Conservation (phyloP, 148 eudicot species). For the Suaeda aralocaspica region DNA sequence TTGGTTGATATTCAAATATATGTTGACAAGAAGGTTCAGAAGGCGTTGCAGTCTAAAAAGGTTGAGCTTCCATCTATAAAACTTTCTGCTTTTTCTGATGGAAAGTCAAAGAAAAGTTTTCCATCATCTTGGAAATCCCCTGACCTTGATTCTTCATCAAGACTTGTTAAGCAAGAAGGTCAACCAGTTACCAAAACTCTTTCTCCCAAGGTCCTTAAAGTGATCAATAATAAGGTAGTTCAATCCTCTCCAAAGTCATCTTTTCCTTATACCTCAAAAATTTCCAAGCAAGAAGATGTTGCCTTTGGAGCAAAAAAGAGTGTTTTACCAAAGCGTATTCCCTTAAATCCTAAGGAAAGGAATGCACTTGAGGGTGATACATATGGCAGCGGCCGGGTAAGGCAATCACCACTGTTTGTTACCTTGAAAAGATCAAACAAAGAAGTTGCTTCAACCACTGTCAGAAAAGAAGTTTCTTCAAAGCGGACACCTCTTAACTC, state of each 20-base stretch:
- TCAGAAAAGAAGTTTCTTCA: slow-evolving; percentile 18
- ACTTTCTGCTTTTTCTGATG: slow-evolving; percentile 8
- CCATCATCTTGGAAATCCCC: slow-evolving; percentile 21
- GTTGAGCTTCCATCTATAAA: slow-evolving; percentile 24
- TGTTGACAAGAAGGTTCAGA: slow-evolving; percentile 35
- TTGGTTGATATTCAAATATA: slow-evolving; percentile 25
- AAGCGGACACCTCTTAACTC: slow-evolving; percentile 20
- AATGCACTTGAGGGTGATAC: slow-evolving; percentile 20
- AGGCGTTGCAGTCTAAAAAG: slow-evolving; percentile 23
- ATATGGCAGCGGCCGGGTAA: slow-evolving; percentile 14
- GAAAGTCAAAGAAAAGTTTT: slow-evolving; percentile 1
- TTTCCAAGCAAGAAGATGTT: slow-evolving; percentile 28
- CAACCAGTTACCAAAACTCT: slow-evolving; percentile 15
- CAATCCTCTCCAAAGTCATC: slow-evolving; percentile 17
- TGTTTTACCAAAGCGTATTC: slow-evolving; percentile 19
- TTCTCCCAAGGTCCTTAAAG: slow-evolving; percentile 17
- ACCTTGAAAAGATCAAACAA: slow-evolving; percentile 25
- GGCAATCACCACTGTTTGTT: slow-evolving; percentile 12
- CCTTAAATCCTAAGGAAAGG: slow-evolving; percentile 25
- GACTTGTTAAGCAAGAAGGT: slow-evolving; percentile 14
- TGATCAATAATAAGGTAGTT: slow-evolving; percentile 15
- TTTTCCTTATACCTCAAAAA: slow-evolving; percentile 27
- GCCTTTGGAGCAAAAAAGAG: slow-evolving; percentile 19
- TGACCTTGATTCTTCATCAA: slow-evolving; percentile 18
- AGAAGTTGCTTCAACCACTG: slow-evolving; percentile 30